Evolutionary conservation across 2,329 filamentous ascomycete genomes (phyloP).

Genomic region (Chalara sp.): DNA sequence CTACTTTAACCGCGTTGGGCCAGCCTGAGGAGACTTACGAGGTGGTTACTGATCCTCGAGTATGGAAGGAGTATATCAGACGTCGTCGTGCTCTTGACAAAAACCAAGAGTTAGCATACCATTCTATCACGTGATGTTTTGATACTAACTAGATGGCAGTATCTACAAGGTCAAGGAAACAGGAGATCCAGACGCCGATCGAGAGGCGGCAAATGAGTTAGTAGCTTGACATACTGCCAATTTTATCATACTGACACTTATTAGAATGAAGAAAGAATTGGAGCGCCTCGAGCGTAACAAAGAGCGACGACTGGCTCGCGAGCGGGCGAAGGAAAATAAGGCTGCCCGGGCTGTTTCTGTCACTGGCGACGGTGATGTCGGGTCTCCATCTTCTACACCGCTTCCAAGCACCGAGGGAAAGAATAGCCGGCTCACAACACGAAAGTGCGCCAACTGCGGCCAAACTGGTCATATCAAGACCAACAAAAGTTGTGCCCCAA

Average conservation of each 20-base stretch:
- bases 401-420: slow-evolving; percentile 40
- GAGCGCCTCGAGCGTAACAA: slow-evolving; percentile 85
- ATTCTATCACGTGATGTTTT: too few species aligned
- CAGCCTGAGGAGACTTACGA: slow-evolving; percentile 54
- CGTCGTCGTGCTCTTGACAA: slow-evolving; percentile 42
- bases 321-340: slow-evolving; percentile 69
- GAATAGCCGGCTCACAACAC: slow-evolving; percentile 59
- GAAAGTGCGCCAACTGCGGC: slow-evolving; percentile 97
- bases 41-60: slow-evolving; percentile 69
- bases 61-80: slow-evolving; percentile 85
- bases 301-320: slow-evolving; percentile 80
- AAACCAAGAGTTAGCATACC: too few species aligned
- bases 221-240: slow-evolving; percentile 8
- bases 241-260: slow-evolving; percentile 8
- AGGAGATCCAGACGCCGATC: slow-evolving; percentile 60
- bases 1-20: slow-evolving; percentile 54
- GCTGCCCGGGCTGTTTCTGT: slow-evolving; percentile 8
- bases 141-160: slow-evolving; percentile 29
- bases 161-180: slow-evolving; percentile 56
- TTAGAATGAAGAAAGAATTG: slow-evolving; percentile 65
- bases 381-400: slow-evolving; percentile 37
- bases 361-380: slow-evolving; percentile 28
- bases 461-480: slow-evolving; percentile 98
- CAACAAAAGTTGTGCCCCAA: slow-evolving; percentile 74
- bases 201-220: slow-evolving; percentile 52